phyloP scores from a whole-genome alignment of 257 asterid species.

The Salvia splendens region DNA sequence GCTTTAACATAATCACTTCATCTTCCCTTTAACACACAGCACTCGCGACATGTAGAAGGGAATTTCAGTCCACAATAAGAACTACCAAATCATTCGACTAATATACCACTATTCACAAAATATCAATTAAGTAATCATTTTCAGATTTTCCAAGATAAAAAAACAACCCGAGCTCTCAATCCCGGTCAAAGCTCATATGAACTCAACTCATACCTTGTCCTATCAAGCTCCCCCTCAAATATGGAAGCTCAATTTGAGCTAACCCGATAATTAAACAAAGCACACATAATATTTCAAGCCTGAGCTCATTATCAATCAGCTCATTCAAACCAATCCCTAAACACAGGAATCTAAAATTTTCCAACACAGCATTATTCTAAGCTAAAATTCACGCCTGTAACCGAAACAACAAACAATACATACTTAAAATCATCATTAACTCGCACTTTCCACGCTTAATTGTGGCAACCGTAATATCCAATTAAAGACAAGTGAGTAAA shows the following conservation, averaged over 20 bases:
- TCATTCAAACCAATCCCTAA: not conserved
- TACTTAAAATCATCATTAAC: conserved; percentile 7
- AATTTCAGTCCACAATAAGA: conserved; percentile 17
- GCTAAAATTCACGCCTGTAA: conserved; percentile 12
- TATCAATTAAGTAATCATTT: not conserved
- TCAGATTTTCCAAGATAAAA: not conserved
- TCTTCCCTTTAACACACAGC: conserved; percentile 6
- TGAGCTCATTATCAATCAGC: not conserved
- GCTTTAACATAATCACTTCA: conserved; percentile 8
- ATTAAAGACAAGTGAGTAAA: conserved; percentile 10
- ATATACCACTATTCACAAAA: not conserved
- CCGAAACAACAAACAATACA: conserved; percentile 13
- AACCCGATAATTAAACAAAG: not conserved
- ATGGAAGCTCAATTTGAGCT: conserved; percentile 21
- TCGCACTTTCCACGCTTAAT: conserved; percentile 26
- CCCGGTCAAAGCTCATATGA: not conserved
- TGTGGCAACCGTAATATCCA: conserved; percentile 19
- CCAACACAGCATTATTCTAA: not conserved
- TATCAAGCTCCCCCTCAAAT: conserved; percentile 4
- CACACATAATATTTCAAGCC: not conserved
- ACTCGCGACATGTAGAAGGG: not conserved
- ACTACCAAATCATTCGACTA: not conserved
- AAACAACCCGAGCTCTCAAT: conserved; percentile 18
- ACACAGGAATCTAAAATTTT: not conserved
- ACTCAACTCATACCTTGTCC: conserved; percentile 14